phyloP scores from a whole-genome alignment of 768 basidiomycete species.

The Boletus barrowsii region DNA sequence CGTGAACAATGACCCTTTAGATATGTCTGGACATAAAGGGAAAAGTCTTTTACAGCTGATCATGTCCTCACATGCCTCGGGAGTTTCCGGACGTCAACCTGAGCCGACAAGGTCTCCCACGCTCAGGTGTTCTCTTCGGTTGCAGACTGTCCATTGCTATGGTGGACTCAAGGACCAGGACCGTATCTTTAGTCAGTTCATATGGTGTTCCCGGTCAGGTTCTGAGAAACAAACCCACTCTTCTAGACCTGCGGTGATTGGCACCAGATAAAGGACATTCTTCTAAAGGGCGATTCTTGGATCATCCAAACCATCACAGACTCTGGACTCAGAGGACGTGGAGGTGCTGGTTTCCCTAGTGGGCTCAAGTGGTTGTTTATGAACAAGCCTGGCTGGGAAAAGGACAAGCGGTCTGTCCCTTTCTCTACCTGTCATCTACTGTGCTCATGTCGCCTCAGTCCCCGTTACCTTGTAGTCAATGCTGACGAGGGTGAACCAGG shows the following conservation, averaged over 20 bases:
- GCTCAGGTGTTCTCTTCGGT: conserved; percentile 45
- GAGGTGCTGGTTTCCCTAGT: conserved; percentile 95
- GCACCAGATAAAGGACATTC: conserved; percentile 96
- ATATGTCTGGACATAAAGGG: conserved; percentile 6
- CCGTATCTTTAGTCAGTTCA: conserved; percentile 76
- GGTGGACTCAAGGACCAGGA: conserved; percentile 95
- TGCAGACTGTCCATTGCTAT: conserved; percentile 81
- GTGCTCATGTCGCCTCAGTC: conserved; percentile 46
- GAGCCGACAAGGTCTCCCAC: conserved; percentile 6
- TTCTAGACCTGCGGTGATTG: conserved; percentile 89
- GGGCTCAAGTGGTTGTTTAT: conserved; percentile 98
- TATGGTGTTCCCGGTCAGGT: neutral
- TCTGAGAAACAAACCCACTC: neutral
- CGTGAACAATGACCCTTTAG: conserved; percentile 11
- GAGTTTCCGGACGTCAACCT: conserved; percentile 11
- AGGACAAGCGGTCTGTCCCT: conserved; percentile 68
- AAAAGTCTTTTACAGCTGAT: conserved; percentile 1
- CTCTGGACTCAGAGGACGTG: conserved; percentile 91
- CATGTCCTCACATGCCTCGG: conserved; percentile 18
- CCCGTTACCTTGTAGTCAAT: conserved; percentile 95
- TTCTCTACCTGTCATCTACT: neutral
- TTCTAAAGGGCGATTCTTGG: conserved; percentile 94
- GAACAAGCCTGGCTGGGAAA: conserved; percentile 99
- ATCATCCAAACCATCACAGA: conserved; percentile 96
- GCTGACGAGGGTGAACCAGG: conserved; percentile 99